Conservation (phyloP, 495 filamentous ascomycete genomes). For the Xylaria telfairii region DNA sequence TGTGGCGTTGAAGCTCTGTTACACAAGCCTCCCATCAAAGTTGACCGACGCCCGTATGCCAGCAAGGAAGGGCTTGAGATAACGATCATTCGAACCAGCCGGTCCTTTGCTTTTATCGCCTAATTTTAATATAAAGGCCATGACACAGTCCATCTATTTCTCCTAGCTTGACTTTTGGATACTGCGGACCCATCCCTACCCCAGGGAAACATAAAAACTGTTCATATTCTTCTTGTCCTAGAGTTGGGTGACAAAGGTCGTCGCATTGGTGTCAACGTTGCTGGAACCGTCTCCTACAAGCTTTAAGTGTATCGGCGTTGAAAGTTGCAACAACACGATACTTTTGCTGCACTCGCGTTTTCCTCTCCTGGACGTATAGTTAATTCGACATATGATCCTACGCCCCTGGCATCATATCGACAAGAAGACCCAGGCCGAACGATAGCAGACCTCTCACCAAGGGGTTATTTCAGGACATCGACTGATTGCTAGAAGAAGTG, state of each 20-base stretch:
- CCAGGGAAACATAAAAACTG: not conserved
- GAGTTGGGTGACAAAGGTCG: not conserved
- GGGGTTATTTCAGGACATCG: not conserved
- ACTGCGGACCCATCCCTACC: not conserved
- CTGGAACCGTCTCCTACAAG: not conserved
- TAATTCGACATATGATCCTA: not conserved
- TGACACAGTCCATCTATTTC: not conserved
- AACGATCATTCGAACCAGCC: not conserved
- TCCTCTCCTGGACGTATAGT: not conserved
- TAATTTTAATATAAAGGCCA: not conserved
- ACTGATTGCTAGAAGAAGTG: not conserved
- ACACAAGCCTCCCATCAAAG: not conserved
- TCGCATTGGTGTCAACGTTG: not conserved
- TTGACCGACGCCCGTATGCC: not conserved
- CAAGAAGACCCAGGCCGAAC: not conserved
- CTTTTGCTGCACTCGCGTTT: not conserved
- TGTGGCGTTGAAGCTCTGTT: not conserved
- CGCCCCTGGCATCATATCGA: not conserved
- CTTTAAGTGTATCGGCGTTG: not conserved
- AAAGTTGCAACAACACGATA: not conserved
- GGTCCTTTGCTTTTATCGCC: not conserved
- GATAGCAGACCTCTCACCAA: not conserved
- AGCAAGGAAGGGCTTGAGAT: conserved; percentile 2
- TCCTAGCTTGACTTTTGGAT: not conserved
- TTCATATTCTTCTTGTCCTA: not conserved